Base-by-base conservation (phyloP, 2,329 filamentous ascomycete species). In the Alternaria gansuensis region DNA sequence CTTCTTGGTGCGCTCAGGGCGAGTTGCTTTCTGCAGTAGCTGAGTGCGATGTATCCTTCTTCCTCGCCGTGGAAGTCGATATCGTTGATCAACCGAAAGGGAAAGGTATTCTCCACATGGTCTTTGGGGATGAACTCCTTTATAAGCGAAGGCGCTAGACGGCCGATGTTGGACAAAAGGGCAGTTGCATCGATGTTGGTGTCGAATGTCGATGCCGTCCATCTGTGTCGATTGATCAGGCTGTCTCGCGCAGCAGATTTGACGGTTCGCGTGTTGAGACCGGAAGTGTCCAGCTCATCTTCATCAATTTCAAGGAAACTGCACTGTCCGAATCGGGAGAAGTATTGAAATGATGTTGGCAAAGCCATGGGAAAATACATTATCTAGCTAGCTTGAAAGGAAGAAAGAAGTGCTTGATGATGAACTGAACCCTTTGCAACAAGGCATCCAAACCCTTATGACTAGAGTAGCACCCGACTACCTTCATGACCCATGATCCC, bases 41-140 rank as follows among this genome's bases (percentile, higher is more conserved):
- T 81, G 46, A 82, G 61, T 3, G 80, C 79, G 37, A 81, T 77
- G 60, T 78, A 81, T 5, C 77, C 74, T n/a, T 62, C 45, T 45
- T 77, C 76, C 33, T 78, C 74, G 39, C 67, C 70, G 5, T 60
- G 64, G 10, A 65, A 69, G 6, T 72, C 64, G 29, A 75, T 57
- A 26, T 78, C 74, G 50, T 72, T 73, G 59, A 81, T 77, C 23
- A 81, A 69, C 36, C 78, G 69, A 60, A 81, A 79, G 11, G 60
- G 43, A n/a, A 73, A 65, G n/a, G 59, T 61, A n/a, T 59, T 59
- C 24, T 63, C 51, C 7, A 59, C 58, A 33, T 64, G 51, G 34
- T 57, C 36, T 46, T 73, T 76, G 23, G 70, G 64, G 7, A 71
- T 28, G 39, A 77, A 75, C 46, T 69, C 65, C 31, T 76, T 75